phyloP scores from a whole-genome alignment of 306 rosid genomes.

The Oemleria cerasiformis region DNA sequence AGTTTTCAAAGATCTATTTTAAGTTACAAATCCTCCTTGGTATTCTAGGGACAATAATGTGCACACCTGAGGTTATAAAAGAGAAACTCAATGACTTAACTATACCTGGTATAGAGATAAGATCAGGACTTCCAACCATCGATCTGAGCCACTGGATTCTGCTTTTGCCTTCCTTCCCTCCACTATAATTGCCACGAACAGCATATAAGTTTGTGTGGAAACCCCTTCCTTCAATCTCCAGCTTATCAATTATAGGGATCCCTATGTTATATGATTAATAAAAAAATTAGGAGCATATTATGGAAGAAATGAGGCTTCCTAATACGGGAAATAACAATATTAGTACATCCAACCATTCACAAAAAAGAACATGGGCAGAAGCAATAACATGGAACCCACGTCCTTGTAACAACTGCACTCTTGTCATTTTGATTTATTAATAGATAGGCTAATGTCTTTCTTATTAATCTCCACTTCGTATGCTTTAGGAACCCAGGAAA shows the following conservation, averaged over 20 bases:
- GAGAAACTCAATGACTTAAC: conserved; percentile 24
- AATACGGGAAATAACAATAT: background rate
- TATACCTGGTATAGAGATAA: conserved; percentile 90
- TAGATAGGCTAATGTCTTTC: conserved; percentile 1
- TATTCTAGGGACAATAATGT: background rate
- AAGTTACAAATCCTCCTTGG: background rate
- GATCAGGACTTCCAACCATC: conserved; percentile 99
- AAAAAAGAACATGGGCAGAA: background rate
- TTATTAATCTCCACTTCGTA: background rate
- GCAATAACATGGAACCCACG: background rate
- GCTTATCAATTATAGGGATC: conserved; percentile 80
- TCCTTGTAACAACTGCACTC: background rate
- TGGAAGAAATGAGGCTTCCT: conserved; percentile 9
- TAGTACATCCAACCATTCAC: background rate
- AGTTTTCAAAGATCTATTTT: background rate
- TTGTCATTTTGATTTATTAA: background rate
- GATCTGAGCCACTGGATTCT: conserved; percentile 98
- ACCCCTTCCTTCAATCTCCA: conserved; percentile 98
- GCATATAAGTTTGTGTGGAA: conserved; percentile 97
- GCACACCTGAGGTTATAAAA: background rate
- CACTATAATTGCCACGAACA: conserved; percentile 82
- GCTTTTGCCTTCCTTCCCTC: conserved; percentile 99
- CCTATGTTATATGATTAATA: conserved; percentile 38
- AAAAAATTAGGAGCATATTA: conserved; percentile 1
- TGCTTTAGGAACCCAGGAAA: background rate